Percentiles rank a stretch among this genome's conserved stretches.
These are phyloP conservation scores for Phytomonas francai DNA, from an alignment of 208 protist species.

Conservation along the genomic window DNA sequence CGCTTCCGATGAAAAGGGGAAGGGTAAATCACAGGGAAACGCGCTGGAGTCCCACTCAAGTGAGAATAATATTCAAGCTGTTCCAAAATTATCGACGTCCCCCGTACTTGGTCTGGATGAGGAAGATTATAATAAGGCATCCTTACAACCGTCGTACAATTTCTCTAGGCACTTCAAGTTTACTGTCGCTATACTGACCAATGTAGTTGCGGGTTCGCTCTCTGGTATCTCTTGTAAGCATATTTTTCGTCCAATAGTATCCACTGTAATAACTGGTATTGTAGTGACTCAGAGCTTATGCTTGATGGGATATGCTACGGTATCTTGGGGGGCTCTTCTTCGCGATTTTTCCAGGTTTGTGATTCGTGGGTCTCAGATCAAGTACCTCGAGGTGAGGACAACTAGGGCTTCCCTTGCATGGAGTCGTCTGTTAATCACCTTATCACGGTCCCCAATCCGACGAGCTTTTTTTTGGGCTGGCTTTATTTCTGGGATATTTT, in stretches of 20 bases:
- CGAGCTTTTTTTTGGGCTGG: conserved; percentile 47
- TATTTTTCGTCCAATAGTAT: conserved; percentile 13
- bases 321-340: conserved; percentile 41
- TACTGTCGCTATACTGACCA: conserved; percentile 18
- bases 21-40: neutral
- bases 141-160: neutral
- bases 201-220: conserved; percentile 20
- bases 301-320: conserved; percentile 46
- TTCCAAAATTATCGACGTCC: neutral
- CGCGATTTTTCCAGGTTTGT: conserved; percentile 21
- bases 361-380: conserved; percentile 14
- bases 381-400: conserved; percentile 1
- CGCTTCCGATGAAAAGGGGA: neutral
- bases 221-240: conserved; percentile 16
- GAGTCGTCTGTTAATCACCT: conserved; percentile 19
- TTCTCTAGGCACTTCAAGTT: neutral
- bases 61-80: neutral
- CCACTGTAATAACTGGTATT: conserved; percentile 18
- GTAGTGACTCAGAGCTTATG: conserved; percentile 40
- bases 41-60: neutral
- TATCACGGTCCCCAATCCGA: conserved; percentile 23
- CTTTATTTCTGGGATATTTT: conserved; percentile 19
- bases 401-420: conserved; percentile 13
- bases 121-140: neutral
- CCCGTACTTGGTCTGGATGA: neutral